Base-by-base conservation (phyloP, 129 eudicot species). In the Chrysanthemum seticuspe region DNA sequence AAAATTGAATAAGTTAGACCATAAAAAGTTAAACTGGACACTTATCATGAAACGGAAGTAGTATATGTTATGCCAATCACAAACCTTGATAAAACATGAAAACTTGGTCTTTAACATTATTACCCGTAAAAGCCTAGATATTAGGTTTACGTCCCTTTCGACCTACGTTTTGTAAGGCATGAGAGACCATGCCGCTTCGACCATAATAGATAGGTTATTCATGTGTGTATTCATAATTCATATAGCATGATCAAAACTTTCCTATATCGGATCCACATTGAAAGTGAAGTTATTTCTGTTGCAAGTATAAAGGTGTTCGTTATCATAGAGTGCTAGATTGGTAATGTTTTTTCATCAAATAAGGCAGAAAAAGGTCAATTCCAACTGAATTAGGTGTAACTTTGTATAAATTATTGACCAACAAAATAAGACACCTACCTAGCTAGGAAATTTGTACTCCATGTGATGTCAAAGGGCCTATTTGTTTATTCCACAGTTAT, bases 391-490 rank as follows among this genome's bases (percentile, higher is more conserved):
- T 29, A 4, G 40, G 25, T 68, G 74, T 76, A 52, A 58, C 55
- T 76, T 63, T 51, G 13, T 65, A 27, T 76, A 47, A 59, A 49
- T 76, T 57, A 76, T 48, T 76, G 70, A 76, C 67, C 65, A 68
- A 59, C 70, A 68, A 76, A 57, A 48, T 40, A 48, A 49, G 53
- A 51, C 63, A 67, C 79, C 52, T 58, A 76, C 74, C 31, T 67
- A 0, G 65, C 69, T 68, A 68, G 14, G 36, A 68, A 58, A 67
- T 76, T 15, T 68, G 68, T 76, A 76, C 62, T n/a, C 74, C 80
- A 76, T 76, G 80, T 76, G 80, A 76, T 68, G 69, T 76, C 74
- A 57, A 67, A 44, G 67, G 60, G 34, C 48, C 50, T 13, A 14
- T 56, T 11, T 55, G 47, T 55, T 65, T 66, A 14, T 25, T 62